These are phyloP conservation scores for Nematodospora valgi DNA, from an alignment of 805 yeast genomes.

Conservation along the genomic window DNA sequence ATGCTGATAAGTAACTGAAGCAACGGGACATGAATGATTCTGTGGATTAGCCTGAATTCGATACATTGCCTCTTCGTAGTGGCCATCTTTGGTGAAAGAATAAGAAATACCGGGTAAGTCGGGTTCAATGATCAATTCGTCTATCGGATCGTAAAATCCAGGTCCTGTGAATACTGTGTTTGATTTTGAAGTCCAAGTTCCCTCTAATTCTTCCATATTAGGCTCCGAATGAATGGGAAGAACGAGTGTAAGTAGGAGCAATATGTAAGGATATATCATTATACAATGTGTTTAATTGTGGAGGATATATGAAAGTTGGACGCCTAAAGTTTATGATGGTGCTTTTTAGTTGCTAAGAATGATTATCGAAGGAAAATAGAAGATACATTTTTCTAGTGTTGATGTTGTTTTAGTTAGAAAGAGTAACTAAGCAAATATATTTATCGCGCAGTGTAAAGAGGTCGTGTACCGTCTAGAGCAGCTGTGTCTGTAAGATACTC, in stretches of 20 bases:
- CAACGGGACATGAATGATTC: slow-evolving; percentile 80
- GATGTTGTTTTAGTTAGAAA: too few species aligned
- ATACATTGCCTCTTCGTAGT: slow-evolving; percentile 85
- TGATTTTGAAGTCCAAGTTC: slow-evolving; percentile 95
- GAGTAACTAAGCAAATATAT: too few species aligned
- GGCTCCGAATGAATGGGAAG: slow-evolving; percentile 26
- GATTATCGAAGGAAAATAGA: too few species aligned
- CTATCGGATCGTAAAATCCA: slow-evolving; percentile 92
- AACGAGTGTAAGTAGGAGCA: slow-evolving; percentile 5
- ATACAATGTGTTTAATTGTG: too few species aligned
- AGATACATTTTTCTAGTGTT: too few species aligned
- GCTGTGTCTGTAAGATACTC: too few species aligned
- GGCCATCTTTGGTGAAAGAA: slow-evolving; percentile 91
- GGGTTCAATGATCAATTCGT: slow-evolving; percentile 92
- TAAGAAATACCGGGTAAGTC: slow-evolving; percentile 91
- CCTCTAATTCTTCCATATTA: slow-evolving; percentile 51
- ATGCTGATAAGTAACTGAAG: slow-evolving; percentile 82
- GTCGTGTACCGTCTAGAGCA: too few species aligned
- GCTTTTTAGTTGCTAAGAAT: too few species aligned
- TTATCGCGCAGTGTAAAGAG: too few species aligned
- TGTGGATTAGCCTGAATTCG: slow-evolving; percentile 67
- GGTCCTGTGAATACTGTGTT: slow-evolving; percentile 97
- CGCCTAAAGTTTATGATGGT: too few species aligned
- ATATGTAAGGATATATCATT: slow-evolving; percentile 1
- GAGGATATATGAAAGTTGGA: too few species aligned